Conservation (phyloP, 352 stramenopile species). For the Globisporangium radiosum region DNA sequence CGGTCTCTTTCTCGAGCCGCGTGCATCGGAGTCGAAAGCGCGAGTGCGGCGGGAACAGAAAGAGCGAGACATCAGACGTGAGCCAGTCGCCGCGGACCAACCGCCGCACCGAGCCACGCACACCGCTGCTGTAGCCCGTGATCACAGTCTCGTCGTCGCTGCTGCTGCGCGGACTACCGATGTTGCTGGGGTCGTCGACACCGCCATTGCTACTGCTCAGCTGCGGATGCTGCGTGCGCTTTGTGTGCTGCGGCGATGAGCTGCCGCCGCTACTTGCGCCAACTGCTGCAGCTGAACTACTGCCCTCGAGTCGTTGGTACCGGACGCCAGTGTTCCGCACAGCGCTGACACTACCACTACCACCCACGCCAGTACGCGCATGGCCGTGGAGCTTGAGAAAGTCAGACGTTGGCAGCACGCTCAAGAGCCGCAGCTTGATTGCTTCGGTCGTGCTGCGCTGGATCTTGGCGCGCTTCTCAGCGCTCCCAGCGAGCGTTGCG, state of each 20-base stretch:
- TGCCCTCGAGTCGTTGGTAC: conserved; percentile 11
- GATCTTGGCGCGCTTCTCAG: conserved; percentile 50
- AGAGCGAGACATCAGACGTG: conserved; percentile 71
- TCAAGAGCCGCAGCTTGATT: conserved; percentile 50
- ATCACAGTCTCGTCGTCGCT: conserved; percentile 1
- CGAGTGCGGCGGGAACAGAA: conserved; percentile 68
- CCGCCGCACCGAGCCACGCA: conserved; percentile 18
- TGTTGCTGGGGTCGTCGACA: background rate
- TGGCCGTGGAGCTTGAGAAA: conserved; percentile 60
- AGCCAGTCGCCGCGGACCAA: conserved; percentile 71
- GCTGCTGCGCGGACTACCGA: background rate
- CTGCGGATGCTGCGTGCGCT: conserved; percentile 1
- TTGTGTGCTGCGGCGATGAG: conserved; percentile 3
- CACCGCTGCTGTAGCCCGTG: conserved; percentile 1
- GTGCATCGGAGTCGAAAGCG: conserved; percentile 60
- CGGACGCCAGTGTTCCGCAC: conserved; percentile 3
- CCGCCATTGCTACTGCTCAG: background rate
- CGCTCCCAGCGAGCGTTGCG: conserved; percentile 52
- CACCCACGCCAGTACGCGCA: conserved; percentile 15
- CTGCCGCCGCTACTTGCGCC: background rate
- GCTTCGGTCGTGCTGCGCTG: conserved; percentile 49
- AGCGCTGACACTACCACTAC: background rate
- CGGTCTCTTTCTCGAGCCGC: conserved; percentile 70
- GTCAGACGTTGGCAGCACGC: conserved; percentile 55
- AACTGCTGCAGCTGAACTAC: background rate